Base-by-base conservation (phyloP, 352 stramenopile genomes). In the Discostella stelligera region DNA sequence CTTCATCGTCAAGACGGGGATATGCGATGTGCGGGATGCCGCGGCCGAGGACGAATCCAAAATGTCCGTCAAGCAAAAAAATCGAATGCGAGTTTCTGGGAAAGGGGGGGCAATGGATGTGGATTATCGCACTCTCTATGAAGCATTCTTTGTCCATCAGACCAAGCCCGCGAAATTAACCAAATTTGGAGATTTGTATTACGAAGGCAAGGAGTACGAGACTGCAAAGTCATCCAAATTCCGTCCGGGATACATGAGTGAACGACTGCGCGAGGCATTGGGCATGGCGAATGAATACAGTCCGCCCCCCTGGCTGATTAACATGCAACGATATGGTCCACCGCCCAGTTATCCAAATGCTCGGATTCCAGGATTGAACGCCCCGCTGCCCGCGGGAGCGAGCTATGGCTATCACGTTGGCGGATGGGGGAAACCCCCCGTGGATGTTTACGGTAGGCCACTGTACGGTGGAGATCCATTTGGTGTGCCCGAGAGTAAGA, bases 91-190 rank as follows among this genome's bases (percentile, higher is more conserved):
- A 50, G 91, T 99, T 66, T 92, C 96, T 65, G 96, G 96, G 7
- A 98, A 98, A 80, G 96, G 96, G 16, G 84, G 85, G 37, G 66
- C 72, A 16, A 96, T 99, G 54, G 97, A 98, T 85, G 98, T 99
- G 23, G 97, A 99, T 79, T 99, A 98, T 78, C 94, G 97, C 64
- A 95, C 98, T 16, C 86, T 99, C 4, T 95, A 99, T 78, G 96
- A 99, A 79, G 97, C 97, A 5, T 99, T 99, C 85, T 99, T 99
- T 91, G 96, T 97, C 69, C 97, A 97, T 86, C 96, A 99, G 89
- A 98, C 95, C 1, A 99, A 99, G 80, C 97, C 97, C n/a, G 18
- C 54, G n/a, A 80, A 82, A 27, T 63, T 92, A 46, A 92, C 79
- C 2, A 71, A 74, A 20, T 90, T 90, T 71, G 89, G 82, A 11